Evolutionary conservation across 495 filamentous ascomycete species (phyloP).

Genomic region (Hyphodiscus hymeniophilus): DNA sequence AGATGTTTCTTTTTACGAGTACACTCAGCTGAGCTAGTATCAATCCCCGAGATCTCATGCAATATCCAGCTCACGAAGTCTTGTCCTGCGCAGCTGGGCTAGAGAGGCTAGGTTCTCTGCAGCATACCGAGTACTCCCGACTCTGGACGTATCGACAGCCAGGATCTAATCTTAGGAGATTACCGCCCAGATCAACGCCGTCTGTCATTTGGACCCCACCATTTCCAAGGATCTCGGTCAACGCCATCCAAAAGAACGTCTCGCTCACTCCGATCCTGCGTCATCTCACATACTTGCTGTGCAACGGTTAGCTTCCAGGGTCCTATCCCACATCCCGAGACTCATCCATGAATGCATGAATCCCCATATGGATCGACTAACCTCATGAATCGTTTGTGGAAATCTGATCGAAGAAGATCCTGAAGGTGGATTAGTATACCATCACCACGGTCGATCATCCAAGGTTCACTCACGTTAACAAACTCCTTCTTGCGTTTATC

Average conservation of each 20-base stretch:
- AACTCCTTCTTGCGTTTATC: constrained; percentile 91
- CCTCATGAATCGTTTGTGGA: constrained; percentile 97
- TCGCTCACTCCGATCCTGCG: constrained; percentile 3
- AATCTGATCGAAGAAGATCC: constrained; percentile 91
- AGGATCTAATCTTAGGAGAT: too few species aligned
- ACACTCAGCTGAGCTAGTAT: constrained; percentile 17
- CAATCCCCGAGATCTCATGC: constrained; percentile 5
- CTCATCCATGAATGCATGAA: not conserved
- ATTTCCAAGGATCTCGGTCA: not conserved
- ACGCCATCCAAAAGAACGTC: not conserved
- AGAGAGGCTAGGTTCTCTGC: not conserved
- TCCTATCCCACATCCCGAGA: not conserved
- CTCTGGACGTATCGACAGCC: too few species aligned
- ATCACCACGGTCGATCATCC: not conserved
- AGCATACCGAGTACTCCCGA: too few species aligned
- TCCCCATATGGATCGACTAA: constrained; percentile 26
- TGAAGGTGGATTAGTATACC: constrained; percentile 23
- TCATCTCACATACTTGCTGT: constrained; percentile 65
- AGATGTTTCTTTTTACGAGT: not conserved
- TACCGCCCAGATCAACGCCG: too few species aligned
- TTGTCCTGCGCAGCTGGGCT: not conserved
- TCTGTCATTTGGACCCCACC: not conserved
- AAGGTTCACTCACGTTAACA: constrained; percentile 63
- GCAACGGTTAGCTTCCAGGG: constrained; percentile 25
- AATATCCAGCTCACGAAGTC: not conserved